phyloP scores from a whole-genome alignment of 2,329 filamentous ascomycete genomes.

The Nothomitra cinnamomea region DNA sequence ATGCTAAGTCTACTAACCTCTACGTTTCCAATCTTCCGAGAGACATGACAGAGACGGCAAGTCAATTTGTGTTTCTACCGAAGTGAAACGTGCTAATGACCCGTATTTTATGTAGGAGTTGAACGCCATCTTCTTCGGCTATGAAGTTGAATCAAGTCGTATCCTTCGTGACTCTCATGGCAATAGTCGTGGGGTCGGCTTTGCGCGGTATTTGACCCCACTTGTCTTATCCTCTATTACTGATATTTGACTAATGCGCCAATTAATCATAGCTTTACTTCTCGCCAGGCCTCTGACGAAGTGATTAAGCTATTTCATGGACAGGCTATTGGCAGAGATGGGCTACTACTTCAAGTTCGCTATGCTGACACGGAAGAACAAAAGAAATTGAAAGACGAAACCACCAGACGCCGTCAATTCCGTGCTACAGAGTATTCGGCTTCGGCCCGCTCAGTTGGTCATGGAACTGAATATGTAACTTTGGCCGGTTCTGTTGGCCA shows the following conservation, averaged over 20 bases:
- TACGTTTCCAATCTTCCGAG: conserved; percentile 96
- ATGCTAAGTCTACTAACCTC: conserved; percentile 79
- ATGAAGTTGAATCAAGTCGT: conserved; percentile 79
- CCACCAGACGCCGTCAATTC: conserved; percentile 86
- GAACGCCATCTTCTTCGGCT: conserved; percentile 60
- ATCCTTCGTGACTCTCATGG: conserved; percentile 85
- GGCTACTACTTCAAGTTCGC: conserved; percentile 77
- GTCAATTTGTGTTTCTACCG: conserved; percentile 18
- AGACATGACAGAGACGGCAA: conserved; percentile 73
- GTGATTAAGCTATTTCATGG: conserved; percentile 82
- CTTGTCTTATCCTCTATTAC: conserved; percentile 3
- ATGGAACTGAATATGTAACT: conserved; percentile 19
- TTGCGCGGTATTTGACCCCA: conserved; percentile 56
- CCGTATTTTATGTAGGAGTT: conserved; percentile 43
- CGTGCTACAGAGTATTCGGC: conserved; percentile 84
- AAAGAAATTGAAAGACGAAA: conserved; percentile 92
- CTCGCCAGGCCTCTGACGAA: conserved; percentile 74
- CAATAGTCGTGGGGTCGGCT: conserved; percentile 90
- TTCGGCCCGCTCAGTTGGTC: conserved; percentile 15
- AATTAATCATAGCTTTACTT: conserved; percentile 59
- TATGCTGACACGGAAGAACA: conserved; percentile 95
- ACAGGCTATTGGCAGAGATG: conserved; percentile 55
- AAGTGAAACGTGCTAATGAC: background rate
- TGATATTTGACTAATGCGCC: conserved; percentile 8
- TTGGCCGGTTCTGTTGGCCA: background rate